Conservation (phyloP, 805 yeast species). For the Yarrowia alimentaria region DNA sequence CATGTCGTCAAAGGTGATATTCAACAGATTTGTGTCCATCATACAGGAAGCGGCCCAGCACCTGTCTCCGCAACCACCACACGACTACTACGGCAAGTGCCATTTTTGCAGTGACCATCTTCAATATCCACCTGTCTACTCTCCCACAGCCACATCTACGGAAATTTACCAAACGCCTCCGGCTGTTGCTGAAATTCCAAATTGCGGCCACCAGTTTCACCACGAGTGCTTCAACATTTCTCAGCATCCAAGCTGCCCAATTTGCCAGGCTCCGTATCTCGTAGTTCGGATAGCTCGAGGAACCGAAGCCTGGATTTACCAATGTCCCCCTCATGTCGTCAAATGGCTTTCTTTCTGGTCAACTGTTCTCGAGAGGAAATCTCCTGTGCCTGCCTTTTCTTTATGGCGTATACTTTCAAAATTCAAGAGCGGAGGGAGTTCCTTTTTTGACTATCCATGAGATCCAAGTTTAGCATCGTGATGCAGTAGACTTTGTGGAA, state of each 20-base stretch:
- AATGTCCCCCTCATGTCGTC: constrained; percentile 11
- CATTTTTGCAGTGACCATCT: neutral
- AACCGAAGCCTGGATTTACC: neutral
- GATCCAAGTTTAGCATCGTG: no score
- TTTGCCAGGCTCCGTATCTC: neutral
- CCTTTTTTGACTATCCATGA: no score
- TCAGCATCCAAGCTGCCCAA: neutral
- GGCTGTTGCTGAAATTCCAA: neutral
- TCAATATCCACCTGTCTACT: neutral
- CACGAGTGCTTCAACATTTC: neutral
- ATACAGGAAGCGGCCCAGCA: neutral
- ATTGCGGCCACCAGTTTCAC: constrained; percentile 1
- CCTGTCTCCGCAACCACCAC: neutral
- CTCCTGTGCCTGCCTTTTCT: neutral
- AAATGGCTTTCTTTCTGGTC: constrained; percentile 2
- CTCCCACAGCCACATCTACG: neutral
- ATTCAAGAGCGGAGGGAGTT: neutral
- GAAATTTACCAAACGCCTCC: neutral
- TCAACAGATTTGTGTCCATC: neutral
- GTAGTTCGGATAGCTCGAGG: constrained; percentile 1
- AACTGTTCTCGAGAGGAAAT: neutral
- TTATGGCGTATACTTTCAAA: neutral
- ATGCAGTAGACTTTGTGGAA: no score
- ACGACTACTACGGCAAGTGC: neutral
- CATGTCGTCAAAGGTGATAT: neutral